Evolutionary conservation across 2,329 filamentous ascomycete species (phyloP).

Genomic region (Cercospora brassicicola): DNA sequence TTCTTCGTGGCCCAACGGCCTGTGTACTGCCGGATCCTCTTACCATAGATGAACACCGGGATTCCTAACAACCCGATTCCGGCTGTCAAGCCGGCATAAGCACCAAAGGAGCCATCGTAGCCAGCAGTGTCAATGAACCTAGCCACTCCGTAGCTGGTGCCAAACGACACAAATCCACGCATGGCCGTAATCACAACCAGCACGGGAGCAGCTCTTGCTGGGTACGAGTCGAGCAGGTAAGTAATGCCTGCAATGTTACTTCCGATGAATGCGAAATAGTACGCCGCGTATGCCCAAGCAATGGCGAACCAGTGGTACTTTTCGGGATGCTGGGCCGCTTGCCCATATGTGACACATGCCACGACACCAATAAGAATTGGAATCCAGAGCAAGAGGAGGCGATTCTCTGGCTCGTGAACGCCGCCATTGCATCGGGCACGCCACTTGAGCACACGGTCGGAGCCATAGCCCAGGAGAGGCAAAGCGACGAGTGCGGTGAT

Average conservation of each 20-base stretch:
- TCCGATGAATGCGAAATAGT: conserved; percentile 43
- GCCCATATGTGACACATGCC: conserved; percentile 44
- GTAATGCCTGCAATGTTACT: conserved; percentile 50
- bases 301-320: conserved; percentile 32
- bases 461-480: conserved; percentile 44
- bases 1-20: conserved; percentile 33
- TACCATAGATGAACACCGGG: conserved; percentile 37
- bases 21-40: conserved; percentile 38
- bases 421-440: conserved; percentile 42
- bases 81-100: conserved; percentile 37
- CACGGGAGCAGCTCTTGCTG: conserved; percentile 45
- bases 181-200: conserved; percentile 51
- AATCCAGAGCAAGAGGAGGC: conserved; percentile 41
- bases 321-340: conserved; percentile 24
- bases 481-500: conserved; percentile 43
- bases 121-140: conserved; percentile 38
- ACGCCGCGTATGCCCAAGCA: conserved; percentile 28
- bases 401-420: conserved; percentile 46
- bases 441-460: conserved; percentile 42
- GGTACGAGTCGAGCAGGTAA: conserved; percentile 49
- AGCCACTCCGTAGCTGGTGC: conserved; percentile 43
- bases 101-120: conserved; percentile 39
- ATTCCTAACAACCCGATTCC: conserved; percentile 37
- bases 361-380: conserved; percentile 44
- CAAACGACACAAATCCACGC: conserved; percentile 50